phyloP scores from a whole-genome alignment of 1,139 yeast species.

The Lodderomyces metapsilosis region DNA sequence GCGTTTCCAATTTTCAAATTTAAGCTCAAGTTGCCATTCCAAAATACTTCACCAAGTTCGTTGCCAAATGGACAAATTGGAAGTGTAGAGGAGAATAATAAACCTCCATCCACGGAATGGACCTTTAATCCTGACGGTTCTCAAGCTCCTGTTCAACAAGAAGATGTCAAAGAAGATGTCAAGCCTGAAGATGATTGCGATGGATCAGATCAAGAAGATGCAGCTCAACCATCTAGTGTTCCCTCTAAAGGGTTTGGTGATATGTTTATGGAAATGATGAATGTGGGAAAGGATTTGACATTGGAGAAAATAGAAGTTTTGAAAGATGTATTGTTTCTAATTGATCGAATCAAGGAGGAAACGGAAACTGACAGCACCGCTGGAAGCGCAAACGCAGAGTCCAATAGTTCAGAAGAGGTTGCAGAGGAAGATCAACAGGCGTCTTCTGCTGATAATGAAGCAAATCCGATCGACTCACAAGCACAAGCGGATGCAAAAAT shows the following conservation, averaged over 20 bases:
- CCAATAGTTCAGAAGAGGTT: neutral
- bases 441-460: neutral
- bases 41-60: neutral
- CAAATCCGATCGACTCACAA: neutral
- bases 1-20: conserved; percentile 2
- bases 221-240: neutral
- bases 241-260: conserved; percentile 8
- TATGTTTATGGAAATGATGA: conserved; percentile 10
- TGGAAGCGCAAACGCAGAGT: neutral
- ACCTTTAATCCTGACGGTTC: neutral
- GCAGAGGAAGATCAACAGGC: neutral
- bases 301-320: conserved; percentile 10
- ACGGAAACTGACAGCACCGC: neutral
- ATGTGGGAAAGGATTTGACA: conserved; percentile 10
- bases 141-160: neutral
- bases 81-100: neutral
- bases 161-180: neutral
- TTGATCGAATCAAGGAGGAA: conserved; percentile 8
- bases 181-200: neutral
- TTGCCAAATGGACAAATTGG: neutral
- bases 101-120: neutral
- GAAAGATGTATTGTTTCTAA: conserved; percentile 9
- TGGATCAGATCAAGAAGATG: neutral
- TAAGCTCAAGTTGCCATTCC: conserved; percentile 2
- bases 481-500: neutral